These are phyloP conservation scores for Dioszegia crocea DNA, from an alignment of 768 basidiomycete species.

Conservation along the genomic window DNA sequence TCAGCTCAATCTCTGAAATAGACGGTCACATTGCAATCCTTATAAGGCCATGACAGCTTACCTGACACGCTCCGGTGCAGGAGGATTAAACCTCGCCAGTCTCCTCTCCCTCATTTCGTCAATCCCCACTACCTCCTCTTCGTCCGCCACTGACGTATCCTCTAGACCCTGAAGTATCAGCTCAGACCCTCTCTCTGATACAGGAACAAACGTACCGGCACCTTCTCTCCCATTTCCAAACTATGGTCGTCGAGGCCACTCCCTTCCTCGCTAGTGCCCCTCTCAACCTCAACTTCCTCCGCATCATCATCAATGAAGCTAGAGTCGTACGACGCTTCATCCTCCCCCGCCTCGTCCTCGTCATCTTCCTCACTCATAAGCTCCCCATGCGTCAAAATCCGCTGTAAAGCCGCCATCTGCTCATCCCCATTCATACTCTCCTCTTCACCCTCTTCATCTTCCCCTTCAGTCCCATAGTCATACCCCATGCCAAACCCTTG, in stretches of 20 bases:
- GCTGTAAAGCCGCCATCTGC: neutral
- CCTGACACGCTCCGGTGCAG: too few relatives aligned
- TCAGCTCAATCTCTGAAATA: too few relatives aligned
- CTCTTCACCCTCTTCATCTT: slow-evolving; percentile 6
- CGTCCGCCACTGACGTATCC: too few relatives aligned
- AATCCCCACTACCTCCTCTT: too few relatives aligned
- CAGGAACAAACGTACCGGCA: neutral
- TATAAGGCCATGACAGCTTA: too few relatives aligned
- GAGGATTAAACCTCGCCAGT: too few relatives aligned
- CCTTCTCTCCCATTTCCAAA: neutral
- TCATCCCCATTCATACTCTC: neutral
- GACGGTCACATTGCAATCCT: too few relatives aligned
- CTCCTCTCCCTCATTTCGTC: too few relatives aligned
- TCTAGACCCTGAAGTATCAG: too few relatives aligned
- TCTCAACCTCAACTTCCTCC: neutral
- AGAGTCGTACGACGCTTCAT: slow-evolving; percentile 9
- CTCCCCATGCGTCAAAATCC: slow-evolving; percentile 4
- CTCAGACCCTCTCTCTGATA: too few relatives aligned
- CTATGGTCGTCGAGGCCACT: neutral
- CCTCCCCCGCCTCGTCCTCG: neutral
- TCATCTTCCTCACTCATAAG: neutral
- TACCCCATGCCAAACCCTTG: slow-evolving; percentile 22
- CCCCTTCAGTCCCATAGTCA: slow-evolving; percentile 1
- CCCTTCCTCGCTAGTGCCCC: neutral
- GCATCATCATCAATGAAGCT: slow-evolving; percentile 22